phyloP scores from a whole-genome alignment of 129 eudicot species.

The Artemisia tridentata region DNA sequence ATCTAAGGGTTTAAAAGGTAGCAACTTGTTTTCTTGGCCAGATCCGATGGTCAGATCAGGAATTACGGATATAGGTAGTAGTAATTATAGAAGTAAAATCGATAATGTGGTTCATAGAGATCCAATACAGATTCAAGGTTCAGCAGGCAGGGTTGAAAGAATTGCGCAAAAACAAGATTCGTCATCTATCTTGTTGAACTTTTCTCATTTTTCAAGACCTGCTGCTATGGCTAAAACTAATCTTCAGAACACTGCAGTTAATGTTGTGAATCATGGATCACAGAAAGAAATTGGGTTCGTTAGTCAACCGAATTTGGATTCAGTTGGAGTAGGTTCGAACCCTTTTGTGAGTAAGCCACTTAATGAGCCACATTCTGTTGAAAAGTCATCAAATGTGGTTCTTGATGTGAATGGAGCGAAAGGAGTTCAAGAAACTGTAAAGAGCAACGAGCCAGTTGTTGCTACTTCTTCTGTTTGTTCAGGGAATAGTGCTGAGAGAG shows the following conservation, averaged over 20 bases:
- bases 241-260: conserved; percentile 1
- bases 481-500: conserved; percentile 78
- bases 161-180: conserved; percentile 50
- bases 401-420: conserved; percentile 34
- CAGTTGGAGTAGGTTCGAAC: conserved; percentile 30
- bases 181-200: conserved; percentile 58
- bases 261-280: conserved; percentile 22
- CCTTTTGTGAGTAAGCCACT: conserved; percentile 34
- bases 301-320: conserved; percentile 36
- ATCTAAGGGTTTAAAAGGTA: conserved; percentile 42
- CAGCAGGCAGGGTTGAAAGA: conserved; percentile 23
- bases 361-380: conserved; percentile 44
- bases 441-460: conserved; percentile 54
- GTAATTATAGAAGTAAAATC: conserved; percentile 31
- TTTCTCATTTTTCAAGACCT: conserved; percentile 77
- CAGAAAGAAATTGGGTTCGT: conserved; percentile 35
- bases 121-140: conserved; percentile 21
- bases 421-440: conserved; percentile 41
- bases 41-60: conserved; percentile 55
- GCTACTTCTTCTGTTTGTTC: conserved; percentile 93
- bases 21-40: conserved; percentile 39
- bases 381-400: conserved; percentile 29
- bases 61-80: conserved; percentile 44
- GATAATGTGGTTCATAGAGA: conserved; percentile 33
- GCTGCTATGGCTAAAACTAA: conserved; percentile 51